Conservation (phyloP, 2,329 filamentous ascomycete genomes). For the Colletotrichum nymphaeae region DNA sequence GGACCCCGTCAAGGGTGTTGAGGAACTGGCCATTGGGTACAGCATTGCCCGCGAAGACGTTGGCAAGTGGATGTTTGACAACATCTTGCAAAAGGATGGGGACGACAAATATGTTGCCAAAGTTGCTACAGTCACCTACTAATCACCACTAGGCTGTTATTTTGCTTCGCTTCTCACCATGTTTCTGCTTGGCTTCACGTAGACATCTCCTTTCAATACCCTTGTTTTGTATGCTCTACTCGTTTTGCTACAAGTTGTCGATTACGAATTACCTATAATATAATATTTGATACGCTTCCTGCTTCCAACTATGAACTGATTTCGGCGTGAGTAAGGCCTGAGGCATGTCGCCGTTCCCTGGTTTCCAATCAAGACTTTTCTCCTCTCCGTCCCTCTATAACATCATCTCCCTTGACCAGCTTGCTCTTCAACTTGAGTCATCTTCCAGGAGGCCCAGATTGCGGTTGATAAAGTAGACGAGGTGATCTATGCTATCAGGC, state of each 20-base stretch:
- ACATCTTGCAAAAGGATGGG: constrained; percentile 41
- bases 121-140: constrained; percentile 43
- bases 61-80: constrained; percentile 54
- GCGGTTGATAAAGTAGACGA: constrained; percentile 36
- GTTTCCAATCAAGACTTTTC: background rate
- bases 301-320: background rate
- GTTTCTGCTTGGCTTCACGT: background rate
- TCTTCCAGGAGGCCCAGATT: background rate
- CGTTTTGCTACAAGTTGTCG: background rate
- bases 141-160: background rate
- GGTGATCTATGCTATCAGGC: constrained; percentile 41
- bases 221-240: background rate
- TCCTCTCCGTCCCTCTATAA: no score
- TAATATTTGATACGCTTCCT: background rate
- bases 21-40: constrained; percentile 53
- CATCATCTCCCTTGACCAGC: no score
- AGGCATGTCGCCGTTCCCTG: no score
- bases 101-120: constrained; percentile 42
- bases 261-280: background rate
- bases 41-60: constrained; percentile 54
- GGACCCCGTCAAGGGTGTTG: constrained; percentile 45
- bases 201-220: background rate
- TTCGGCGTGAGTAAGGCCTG: background rate
- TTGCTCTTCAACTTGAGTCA: background rate
- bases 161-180: background rate